phyloP scores from a whole-genome alignment of 257 asterid genomes.

The Cordia subcordata region DNA sequence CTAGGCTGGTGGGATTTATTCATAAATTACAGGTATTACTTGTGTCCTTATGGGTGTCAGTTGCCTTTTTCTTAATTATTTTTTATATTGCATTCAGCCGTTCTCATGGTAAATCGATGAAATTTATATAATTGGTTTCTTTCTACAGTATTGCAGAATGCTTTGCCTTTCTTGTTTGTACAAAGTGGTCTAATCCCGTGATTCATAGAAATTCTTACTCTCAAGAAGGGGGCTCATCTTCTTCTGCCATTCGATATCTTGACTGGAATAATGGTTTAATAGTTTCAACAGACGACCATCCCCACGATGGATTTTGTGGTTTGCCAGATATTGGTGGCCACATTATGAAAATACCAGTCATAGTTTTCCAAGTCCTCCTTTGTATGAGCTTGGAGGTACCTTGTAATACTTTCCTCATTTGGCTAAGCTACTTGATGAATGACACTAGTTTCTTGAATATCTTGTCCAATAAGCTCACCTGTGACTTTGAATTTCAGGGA shows the following conservation, averaged over 20 bases:
- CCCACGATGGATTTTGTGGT: slow-evolving; percentile 62
- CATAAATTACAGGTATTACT: slow-evolving; percentile 79
- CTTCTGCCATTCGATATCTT: slow-evolving; percentile 60
- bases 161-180: slow-evolving; percentile 98
- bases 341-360: slow-evolving; percentile 81
- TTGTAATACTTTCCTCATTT: slow-evolving; percentile 11
- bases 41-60: slow-evolving; percentile 5
- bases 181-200: slow-evolving; percentile 93
- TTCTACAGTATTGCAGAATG: slow-evolving; percentile 84
- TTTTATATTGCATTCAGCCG: slow-evolving; percentile 15
- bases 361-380: slow-evolving; percentile 83
- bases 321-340: slow-evolving; percentile 96
- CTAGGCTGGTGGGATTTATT: slow-evolving; percentile 99
- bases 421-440: slow-evolving; percentile 5
- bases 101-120: slow-evolving; percentile 24
- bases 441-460: slow-evolving; percentile 4
- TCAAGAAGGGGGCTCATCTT: slow-evolving; percentile 72
- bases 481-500: slow-evolving; percentile 54
- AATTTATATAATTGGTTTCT: slow-evolving; percentile 15
- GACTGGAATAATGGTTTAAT: slow-evolving; percentile 76
- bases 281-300: slow-evolving; percentile 60
- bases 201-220: slow-evolving; percentile 65
- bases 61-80: slow-evolving; percentile 12
- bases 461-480: slow-evolving; percentile 14
- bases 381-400: slow-evolving; percentile 95